Percentiles rank a stretch among this genome's conserved stretches.
Evolutionary conservation across 2,329 filamentous ascomycete species (phyloP).

Genomic region (Didymellaceae sp.): DNA sequence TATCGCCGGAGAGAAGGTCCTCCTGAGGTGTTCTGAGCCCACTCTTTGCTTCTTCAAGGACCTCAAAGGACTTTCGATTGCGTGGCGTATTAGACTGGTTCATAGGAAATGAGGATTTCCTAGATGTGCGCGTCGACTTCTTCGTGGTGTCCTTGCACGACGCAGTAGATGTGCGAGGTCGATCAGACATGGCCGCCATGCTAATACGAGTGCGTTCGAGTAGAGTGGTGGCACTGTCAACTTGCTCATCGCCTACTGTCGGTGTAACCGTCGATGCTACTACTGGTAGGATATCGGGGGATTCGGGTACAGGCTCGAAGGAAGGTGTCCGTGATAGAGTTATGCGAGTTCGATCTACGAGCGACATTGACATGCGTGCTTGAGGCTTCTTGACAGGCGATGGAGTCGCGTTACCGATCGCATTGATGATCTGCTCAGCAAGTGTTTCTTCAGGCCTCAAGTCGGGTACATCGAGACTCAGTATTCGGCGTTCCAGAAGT

Average conservation of each 20-base stretch:
- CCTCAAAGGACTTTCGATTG: slow-evolving; percentile 37
- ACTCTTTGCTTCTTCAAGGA: slow-evolving; percentile 28
- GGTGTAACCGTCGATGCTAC: slow-evolving; percentile 21
- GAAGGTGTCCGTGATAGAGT: slow-evolving; percentile 51
- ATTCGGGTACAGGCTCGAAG: slow-evolving; percentile 36
- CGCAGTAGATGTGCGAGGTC: slow-evolving; percentile 23
- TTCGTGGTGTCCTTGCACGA: slow-evolving; percentile 22
- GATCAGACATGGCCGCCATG: slow-evolving; percentile 68
- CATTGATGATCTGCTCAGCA: slow-evolving; percentile 50
- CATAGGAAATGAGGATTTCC: slow-evolving; percentile 53
- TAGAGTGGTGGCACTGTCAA: slow-evolving; percentile 50
- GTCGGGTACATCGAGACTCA: slow-evolving; percentile 23
- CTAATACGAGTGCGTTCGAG: slow-evolving; percentile 81
- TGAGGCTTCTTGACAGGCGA: slow-evolving; percentile 50
- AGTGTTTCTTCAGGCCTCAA: slow-evolving; percentile 39
- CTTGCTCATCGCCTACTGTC: slow-evolving; percentile 18
- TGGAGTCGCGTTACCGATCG: slow-evolving; percentile 48
- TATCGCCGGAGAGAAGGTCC: slow-evolving; percentile 72
- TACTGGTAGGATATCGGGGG: slow-evolving; percentile 16
- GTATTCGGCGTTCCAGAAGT: slow-evolving; percentile 27
- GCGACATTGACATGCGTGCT: slow-evolving; percentile 50
- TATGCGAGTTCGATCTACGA: slow-evolving; percentile 56
- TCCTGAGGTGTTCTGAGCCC: slow-evolving; percentile 63
- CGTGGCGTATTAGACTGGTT: slow-evolving; percentile 64
- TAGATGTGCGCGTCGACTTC: slow-evolving; percentile 23